Percentiles rank a stretch among this genome's conserved stretches.
These are phyloP conservation scores for Aquilaria agallochum DNA, from an alignment of 441 rosid genomes.

Conservation along the genomic window DNA sequence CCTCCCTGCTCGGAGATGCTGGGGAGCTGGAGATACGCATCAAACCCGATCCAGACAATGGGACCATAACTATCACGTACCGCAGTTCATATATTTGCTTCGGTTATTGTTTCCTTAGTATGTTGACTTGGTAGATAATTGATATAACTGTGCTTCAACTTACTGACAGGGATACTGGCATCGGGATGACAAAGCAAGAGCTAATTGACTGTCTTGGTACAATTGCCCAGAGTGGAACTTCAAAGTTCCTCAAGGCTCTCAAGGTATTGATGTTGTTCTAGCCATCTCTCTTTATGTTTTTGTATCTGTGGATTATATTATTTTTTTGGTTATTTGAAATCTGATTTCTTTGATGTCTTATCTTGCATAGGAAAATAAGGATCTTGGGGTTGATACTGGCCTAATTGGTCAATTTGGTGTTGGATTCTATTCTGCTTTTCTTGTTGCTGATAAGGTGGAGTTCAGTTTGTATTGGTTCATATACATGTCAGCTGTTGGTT, in stretches of 20 bases:
- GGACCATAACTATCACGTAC: conserved; percentile 77
- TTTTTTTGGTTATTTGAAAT: not conserved
- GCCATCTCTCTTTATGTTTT: not conserved
- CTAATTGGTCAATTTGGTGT: conserved; percentile 99
- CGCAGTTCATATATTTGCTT: conserved; percentile 6
- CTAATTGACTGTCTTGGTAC: conserved; percentile 97
- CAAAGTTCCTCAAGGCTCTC: conserved; percentile 82
- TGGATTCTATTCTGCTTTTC: conserved; percentile 97
- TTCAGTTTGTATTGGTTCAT: not conserved
- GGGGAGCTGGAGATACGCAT: conserved; percentile 89
- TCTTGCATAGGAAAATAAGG: conserved; percentile 75
- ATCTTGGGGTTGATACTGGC: conserved; percentile 78
- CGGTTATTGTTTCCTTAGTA: not conserved
- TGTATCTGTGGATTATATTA: not conserved
- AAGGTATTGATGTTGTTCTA: conserved; percentile 39
- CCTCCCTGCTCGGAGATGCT: conserved; percentile 84
- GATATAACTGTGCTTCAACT: conserved; percentile 1
- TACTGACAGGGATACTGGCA: conserved; percentile 79
- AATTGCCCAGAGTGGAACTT: conserved; percentile 98
- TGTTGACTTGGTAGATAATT: not conserved
- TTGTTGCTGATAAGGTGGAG: conserved; percentile 89
- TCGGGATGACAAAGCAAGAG: conserved; percentile 97
- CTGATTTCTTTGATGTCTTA: conserved; percentile 1
- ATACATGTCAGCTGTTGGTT: conserved; percentile 2
- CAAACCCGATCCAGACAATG: conserved; percentile 87